phyloP scores from a whole-genome alignment of 371 early-diverging fungal species.

The Mortierella sp. region DNA sequence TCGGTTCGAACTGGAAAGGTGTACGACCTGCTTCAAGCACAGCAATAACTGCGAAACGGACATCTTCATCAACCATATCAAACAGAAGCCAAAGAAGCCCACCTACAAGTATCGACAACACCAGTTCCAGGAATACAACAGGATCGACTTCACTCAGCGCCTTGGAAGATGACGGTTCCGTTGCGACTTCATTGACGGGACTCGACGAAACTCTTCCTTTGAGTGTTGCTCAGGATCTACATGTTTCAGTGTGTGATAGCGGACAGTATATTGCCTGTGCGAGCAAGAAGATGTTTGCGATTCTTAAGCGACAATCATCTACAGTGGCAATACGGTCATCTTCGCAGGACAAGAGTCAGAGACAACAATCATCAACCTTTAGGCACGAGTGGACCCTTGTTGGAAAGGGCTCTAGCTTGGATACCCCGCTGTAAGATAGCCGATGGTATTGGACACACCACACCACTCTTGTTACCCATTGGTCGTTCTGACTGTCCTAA shows the following conservation, averaged over 20 bases:
- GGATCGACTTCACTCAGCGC: slow-evolving; percentile 2
- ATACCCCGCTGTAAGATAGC: slow-evolving; percentile 44
- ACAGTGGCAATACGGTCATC: slow-evolving; percentile 4
- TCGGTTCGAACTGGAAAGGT: neutral
- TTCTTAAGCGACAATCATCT: slow-evolving; percentile 21
- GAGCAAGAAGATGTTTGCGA: slow-evolving; percentile 49
- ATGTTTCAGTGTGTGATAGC: slow-evolving; percentile 46
- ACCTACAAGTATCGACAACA: slow-evolving; percentile 1
- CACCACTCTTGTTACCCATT: neutral
- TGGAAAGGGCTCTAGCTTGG: slow-evolving; percentile 67
- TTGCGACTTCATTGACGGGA: neutral
- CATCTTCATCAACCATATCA: slow-evolving; percentile 4
- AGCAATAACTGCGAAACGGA: slow-evolving; percentile 1
- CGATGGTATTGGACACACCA: neutral
- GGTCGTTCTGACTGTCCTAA: neutral
- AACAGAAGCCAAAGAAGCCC: slow-evolving; percentile 1
- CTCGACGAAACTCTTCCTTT: slow-evolving; percentile 11
- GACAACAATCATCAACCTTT: slow-evolving; percentile 1
- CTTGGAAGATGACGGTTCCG: neutral
- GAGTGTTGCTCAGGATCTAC: slow-evolving; percentile 51
- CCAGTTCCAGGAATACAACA: neutral
- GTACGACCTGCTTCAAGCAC: neutral
- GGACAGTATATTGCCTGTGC: slow-evolving; percentile 49
- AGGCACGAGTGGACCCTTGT: slow-evolving; percentile 44
- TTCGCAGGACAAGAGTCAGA: neutral